Evolutionary conservation across 2,329 filamentous ascomycete species (phyloP).

Genomic region (Metarhizium sp.): DNA sequence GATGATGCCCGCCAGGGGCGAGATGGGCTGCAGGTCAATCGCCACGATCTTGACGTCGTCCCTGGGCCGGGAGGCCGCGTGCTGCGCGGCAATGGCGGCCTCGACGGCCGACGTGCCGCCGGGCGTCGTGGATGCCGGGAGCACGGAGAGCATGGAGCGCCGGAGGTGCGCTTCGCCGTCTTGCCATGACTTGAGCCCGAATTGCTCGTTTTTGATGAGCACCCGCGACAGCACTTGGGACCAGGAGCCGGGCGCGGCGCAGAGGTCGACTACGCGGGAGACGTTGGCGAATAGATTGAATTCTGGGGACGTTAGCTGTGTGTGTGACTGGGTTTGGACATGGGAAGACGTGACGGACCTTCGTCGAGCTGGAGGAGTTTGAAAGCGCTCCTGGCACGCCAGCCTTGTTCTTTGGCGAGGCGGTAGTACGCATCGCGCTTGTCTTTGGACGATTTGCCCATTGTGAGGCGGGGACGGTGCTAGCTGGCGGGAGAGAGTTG

Average conservation of each 20-base stretch:
- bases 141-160: conserved; percentile 48
- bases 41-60: conserved; percentile 86
- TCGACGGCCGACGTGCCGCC: background rate
- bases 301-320: conserved; percentile 40
- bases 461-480: conserved; percentile 22
- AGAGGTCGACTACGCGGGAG: conserved; percentile 88
- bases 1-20: conserved; percentile 82
- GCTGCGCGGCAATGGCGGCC: background rate
- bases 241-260: conserved; percentile 93
- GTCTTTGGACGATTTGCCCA: conserved; percentile 98
- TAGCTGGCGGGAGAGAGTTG: no score
- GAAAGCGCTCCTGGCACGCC: conserved; percentile 92
- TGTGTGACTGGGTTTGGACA: background rate
- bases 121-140: conserved; percentile 17
- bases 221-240: conserved; percentile 92
- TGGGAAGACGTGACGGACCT: conserved; percentile 29
- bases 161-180: conserved; percentile 64
- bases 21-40: conserved; percentile 94
- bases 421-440: conserved; percentile 98
- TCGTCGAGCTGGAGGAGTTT: conserved; percentile 94
- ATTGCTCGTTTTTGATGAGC: conserved; percentile 86
- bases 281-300: conserved; percentile 91
- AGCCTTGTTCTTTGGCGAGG: conserved; percentile 96
- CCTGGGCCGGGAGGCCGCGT: conserved; percentile 29
- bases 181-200: conserved; percentile 78